Evolutionary conservation across 2,329 filamentous ascomycete genomes (phyloP), one percentile per base, ranked within the genome.

Genomic region (Alternaria incomplexa): DNA sequence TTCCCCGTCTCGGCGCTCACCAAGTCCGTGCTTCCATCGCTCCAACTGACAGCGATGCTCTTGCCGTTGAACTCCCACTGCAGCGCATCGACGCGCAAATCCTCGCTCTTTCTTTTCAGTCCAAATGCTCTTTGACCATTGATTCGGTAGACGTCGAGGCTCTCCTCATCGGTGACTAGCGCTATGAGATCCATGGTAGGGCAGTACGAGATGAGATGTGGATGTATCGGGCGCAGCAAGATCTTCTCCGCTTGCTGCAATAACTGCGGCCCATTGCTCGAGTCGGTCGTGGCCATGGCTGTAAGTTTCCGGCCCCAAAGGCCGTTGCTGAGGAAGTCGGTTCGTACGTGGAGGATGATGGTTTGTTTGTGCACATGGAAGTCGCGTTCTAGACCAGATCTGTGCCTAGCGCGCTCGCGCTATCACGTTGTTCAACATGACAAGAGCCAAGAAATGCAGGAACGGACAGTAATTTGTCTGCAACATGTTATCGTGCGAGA

Each of bases 141-240:
- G 15, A 94, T 86, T 52, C 95, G 87, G 80, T 91, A 94, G 46
- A 97, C 89, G 68, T 91, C 86, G 17, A 97, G 83, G 53, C 89
- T 88, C 52, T 88, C 88, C 63, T 89, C 87, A 15, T 86, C 84
- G n/a, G 86, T 87, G 12, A 91, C 91, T 12, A 93, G 85, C 6
- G 90, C 90, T n/a, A 91, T 85, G 48, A 98, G 85, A 80, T 97
- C 93, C 83, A 97, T 92, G 9, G 90, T 91, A 15, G 94, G 93
- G 79, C 93, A 97, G 79, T 91, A 93, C 25, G 89, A 86, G 32
- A 95, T 84, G 54, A 91, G 86, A 50, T 84, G 82, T 36, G 84
- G 81, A 40, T 87, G 84, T 22, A 88, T 84, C 23, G 84, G 82
- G 66, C 81, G 77, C 22, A 80, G 73, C 30, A 82, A 66, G n/a